Conservation (phyloP, 345 rosid genomes). For the Arabis alpina region DNA sequence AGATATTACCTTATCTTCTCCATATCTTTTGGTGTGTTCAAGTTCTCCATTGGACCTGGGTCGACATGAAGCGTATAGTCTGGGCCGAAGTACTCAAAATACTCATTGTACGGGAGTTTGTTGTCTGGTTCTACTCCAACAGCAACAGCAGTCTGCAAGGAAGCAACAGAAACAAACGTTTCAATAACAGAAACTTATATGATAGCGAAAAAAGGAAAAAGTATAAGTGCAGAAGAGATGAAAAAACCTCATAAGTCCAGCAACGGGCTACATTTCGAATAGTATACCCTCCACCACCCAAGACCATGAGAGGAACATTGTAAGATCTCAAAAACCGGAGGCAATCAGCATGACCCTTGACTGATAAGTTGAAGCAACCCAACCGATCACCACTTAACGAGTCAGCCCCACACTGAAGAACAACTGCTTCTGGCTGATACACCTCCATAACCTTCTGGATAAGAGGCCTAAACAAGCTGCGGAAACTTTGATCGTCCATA, state of each 20-base stretch:
- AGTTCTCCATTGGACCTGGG: conserved; percentile 78
- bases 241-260: conserved; percentile 95
- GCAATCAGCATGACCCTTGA: conserved; percentile 97
- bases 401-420: conserved; percentile 99
- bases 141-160: conserved; percentile 90
- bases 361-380: conserved; percentile 97
- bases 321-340: conserved; percentile 89
- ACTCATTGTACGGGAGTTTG: conserved; percentile 88
- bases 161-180: conserved; percentile 28
- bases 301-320: conserved; percentile 90
- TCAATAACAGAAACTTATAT: conserved; percentile 28
- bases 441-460: conserved; percentile 93
- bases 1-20: conserved; percentile 80
- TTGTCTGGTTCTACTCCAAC: conserved; percentile 98
- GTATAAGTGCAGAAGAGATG: conserved; percentile 9
- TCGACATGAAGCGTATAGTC: conserved; percentile 93
- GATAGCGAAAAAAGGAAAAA: neutral
- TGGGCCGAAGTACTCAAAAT: conserved; percentile 95
- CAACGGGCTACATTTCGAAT: conserved; percentile 98
- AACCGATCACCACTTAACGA: conserved; percentile 94
- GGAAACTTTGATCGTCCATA: conserved; percentile 84
- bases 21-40: conserved; percentile 76
- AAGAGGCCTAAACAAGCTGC: conserved; percentile 79
- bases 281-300: conserved; percentile 99
- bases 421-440: conserved; percentile 97